These are phyloP conservation scores for Amborella trichopoda DNA, from an alignment of 164 flowering plant genomes.

Conservation along the genomic window DNA sequence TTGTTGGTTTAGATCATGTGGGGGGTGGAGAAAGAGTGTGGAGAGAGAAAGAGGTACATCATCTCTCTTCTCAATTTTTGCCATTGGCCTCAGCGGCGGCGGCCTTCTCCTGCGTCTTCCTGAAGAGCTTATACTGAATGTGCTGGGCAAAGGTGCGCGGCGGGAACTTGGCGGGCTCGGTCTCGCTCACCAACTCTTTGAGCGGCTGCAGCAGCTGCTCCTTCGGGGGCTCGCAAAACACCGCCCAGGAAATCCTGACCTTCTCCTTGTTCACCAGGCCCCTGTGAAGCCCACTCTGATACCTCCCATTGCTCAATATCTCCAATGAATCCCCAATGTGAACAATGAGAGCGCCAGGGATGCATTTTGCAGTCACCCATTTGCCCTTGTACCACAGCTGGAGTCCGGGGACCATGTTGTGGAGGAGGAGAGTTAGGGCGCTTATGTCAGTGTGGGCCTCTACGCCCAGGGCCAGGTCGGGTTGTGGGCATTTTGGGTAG, in stretches of 20 bases:
- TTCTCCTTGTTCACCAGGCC: constrained; percentile 93
- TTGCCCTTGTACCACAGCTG: constrained; percentile 53
- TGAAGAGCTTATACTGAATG: constrained; percentile 63
- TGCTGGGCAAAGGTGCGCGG: constrained; percentile 87
- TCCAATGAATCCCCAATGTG: constrained; percentile 87
- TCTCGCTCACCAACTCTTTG: constrained; percentile 58
- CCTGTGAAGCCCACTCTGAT: constrained; percentile 82
- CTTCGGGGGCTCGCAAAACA: constrained; percentile 90
- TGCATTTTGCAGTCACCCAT: constrained; percentile 92
- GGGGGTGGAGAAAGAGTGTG: no score
- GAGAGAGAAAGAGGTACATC: neutral
- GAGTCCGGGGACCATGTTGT: constrained; percentile 97
- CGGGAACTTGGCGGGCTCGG: constrained; percentile 51
- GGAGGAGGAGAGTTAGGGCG: constrained; percentile 82
- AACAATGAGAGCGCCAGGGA: constrained; percentile 75
- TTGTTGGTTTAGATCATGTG: no score
- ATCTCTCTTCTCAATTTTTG: neutral
- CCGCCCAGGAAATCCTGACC: constrained; percentile 94
- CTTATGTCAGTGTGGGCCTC: constrained; percentile 91
- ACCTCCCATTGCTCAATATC: constrained; percentile 80
- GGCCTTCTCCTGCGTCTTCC: constrained; percentile 37
- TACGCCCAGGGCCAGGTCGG: constrained; percentile 86
- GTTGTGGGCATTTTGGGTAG: constrained; percentile 95
- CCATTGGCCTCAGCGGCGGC: neutral
- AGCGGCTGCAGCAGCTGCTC: constrained; percentile 73